These are phyloP conservation scores for Colletotrichum sp. DNA, from an alignment of 2,329 filamentous ascomycete genomes.

Conservation along the genomic window DNA sequence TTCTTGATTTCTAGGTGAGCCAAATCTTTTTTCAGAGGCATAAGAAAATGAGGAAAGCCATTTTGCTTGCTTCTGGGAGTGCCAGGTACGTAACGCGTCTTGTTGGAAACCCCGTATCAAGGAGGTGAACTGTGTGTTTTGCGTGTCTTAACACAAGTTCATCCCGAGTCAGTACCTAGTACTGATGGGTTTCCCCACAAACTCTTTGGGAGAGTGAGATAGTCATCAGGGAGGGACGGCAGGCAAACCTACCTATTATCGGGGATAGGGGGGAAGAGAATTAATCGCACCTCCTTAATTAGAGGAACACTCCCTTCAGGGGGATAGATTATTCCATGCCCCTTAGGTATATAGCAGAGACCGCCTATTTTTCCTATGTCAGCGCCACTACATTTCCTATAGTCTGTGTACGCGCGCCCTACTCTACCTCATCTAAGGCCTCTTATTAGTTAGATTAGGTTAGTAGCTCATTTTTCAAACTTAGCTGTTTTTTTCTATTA, in stretches of 20 bases:
- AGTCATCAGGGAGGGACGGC: background rate
- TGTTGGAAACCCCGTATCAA: background rate
- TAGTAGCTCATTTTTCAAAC: too few species aligned
- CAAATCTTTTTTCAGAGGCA: background rate
- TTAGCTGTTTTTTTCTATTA: too few species aligned
- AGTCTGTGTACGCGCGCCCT: too few species aligned
- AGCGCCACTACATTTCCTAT: too few species aligned
- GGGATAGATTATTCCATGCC: background rate
- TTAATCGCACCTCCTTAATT: background rate
- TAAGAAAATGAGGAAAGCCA: background rate
- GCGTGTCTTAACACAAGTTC: background rate
- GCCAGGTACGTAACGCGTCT: background rate
- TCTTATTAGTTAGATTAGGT: too few species aligned
- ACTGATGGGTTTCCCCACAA: background rate
- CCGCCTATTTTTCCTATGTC: too few species aligned
- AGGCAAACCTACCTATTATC: background rate
- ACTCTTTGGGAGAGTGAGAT: accelerated
- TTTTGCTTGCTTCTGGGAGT: background rate
- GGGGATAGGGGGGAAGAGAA: background rate
- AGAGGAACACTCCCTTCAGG: background rate
- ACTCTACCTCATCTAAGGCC: too few species aligned
- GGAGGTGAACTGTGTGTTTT: background rate
- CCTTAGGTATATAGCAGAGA: background rate
- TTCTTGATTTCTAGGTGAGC: too few species aligned
- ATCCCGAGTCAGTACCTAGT: background rate